phyloP scores from a whole-genome alignment of 805 yeast genomes.

The Saccharomycopsis fibuligera region DNA sequence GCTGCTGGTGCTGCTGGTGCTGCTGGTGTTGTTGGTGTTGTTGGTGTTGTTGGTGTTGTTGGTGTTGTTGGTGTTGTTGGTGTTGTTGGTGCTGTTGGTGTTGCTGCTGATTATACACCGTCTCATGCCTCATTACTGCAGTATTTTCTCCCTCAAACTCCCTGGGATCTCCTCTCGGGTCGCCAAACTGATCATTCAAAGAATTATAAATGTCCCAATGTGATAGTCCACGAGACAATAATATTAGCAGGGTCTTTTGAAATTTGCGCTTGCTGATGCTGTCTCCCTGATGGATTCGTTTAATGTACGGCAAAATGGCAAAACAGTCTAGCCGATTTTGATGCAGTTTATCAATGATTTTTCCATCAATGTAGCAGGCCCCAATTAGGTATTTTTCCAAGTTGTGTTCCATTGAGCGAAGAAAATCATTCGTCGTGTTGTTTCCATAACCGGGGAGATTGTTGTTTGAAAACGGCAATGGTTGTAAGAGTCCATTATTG shows the following conservation, averaged over 20 bases:
- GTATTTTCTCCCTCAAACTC: too few species aligned
- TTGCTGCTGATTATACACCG: neutral
- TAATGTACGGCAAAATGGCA: constrained; percentile 3
- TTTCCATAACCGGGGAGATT: neutral
- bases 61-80: too few species aligned
- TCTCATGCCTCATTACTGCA: neutral
- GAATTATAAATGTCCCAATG: too few species aligned
- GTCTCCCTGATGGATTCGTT: neutral
- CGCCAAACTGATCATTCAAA: too few species aligned
- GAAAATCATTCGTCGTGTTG: neutral
- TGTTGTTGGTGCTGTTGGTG: too few species aligned
- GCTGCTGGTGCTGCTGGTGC: neutral
- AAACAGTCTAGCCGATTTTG: neutral
- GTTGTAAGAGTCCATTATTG: too few species aligned
- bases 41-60: neutral
- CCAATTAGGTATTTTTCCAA: neutral
- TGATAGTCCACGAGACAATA: neutral
- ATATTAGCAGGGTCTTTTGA: neutral
- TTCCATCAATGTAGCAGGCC: neutral
- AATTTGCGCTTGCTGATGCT: neutral
- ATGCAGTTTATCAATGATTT: neutral
- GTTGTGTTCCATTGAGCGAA: neutral
- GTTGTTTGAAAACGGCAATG: too few species aligned
- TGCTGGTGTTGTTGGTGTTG: neutral
- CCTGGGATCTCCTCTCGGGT: too few species aligned